A percentile compares a stretch with the other conserved stretches of the same genome.
These are phyloP conservation scores for Uromyces viciae-fabae DNA, from an alignment of 1,284 basidiomycete genomes.

Conservation along the genomic window DNA sequence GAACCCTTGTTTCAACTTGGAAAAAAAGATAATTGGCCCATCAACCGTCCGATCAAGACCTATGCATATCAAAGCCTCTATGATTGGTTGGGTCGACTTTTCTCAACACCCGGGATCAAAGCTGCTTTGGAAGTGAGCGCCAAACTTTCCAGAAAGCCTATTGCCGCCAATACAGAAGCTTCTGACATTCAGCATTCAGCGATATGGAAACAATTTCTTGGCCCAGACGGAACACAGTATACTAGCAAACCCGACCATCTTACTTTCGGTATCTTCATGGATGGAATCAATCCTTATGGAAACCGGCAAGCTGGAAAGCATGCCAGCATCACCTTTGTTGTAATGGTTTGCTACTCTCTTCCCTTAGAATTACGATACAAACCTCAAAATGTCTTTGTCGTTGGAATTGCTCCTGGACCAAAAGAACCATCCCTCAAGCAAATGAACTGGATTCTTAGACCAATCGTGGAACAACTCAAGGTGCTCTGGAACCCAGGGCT, in stretches of 20 bases:
- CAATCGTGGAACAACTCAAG: conserved; percentile 53
- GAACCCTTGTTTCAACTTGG: neutral
- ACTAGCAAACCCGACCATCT: neutral
- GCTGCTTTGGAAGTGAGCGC: neutral
- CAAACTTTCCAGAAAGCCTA: neutral
- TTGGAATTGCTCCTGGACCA: conserved; percentile 54
- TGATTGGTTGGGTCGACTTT: conserved; percentile 25
- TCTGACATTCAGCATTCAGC: conserved; percentile 25
- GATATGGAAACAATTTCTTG: conserved; percentile 26
- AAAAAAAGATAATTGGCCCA: too few relatives aligned
- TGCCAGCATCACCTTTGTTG: neutral
- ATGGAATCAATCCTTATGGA: conserved; percentile 32
- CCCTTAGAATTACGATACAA: conserved; percentile 52
- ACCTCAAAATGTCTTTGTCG: conserved; percentile 56
- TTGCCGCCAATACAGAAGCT: neutral
- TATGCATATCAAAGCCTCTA: conserved; percentile 29
- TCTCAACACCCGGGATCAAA: conserved; percentile 24
- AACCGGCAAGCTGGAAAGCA: neutral
- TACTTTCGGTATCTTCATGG: conserved; percentile 39
- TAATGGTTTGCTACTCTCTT: conserved; percentile 31
- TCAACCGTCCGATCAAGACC: conserved; percentile 11
- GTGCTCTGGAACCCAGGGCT: conserved; percentile 54
- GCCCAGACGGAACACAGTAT: conserved; percentile 19
- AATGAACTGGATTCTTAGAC: conserved; percentile 54
- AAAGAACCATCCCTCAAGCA: conserved; percentile 46